phyloP scores from a whole-genome alignment of 305 asterid species.

The Fraxinus angustifolia region DNA sequence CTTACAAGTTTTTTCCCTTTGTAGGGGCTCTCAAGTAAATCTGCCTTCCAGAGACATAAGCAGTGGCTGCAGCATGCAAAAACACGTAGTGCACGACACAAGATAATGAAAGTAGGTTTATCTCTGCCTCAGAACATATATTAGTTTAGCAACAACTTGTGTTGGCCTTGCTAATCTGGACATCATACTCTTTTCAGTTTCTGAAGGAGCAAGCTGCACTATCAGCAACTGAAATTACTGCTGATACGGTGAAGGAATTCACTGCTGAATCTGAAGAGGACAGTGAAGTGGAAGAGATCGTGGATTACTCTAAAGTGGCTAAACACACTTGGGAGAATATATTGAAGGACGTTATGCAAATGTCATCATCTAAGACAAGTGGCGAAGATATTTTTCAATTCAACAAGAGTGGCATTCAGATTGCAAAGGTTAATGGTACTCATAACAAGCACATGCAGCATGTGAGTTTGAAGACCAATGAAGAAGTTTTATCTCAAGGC shows the following conservation, averaged over 20 bases:
- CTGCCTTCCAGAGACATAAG: slow-evolving; percentile 89
- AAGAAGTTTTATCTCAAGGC: slow-evolving; percentile 76
- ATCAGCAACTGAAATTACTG: slow-evolving; percentile 78
- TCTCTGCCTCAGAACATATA: slow-evolving; percentile 5
- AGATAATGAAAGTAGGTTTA: slow-evolving; percentile 80
- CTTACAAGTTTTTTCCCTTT: neutral
- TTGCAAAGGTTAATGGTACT: slow-evolving; percentile 70
- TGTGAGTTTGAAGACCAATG: slow-evolving; percentile 56
- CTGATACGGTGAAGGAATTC: slow-evolving; percentile 71
- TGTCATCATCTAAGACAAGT: slow-evolving; percentile 46
- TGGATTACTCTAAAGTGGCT: slow-evolving; percentile 44
- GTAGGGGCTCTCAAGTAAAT: slow-evolving; percentile 87
- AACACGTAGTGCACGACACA: slow-evolving; percentile 93
- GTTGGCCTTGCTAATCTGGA: slow-evolving; percentile 15
- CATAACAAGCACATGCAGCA: slow-evolving; percentile 76
- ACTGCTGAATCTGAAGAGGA: slow-evolving; percentile 55
- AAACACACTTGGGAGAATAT: slow-evolving; percentile 63
- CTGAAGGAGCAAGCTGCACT: slow-evolving; percentile 87
- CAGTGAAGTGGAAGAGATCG: slow-evolving; percentile 49
- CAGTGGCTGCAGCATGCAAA: slow-evolving; percentile 96
- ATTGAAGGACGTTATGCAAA: slow-evolving; percentile 53
- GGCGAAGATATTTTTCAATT: slow-evolving; percentile 48
- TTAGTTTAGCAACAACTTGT: neutral
- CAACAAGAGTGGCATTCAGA: slow-evolving; percentile 38
- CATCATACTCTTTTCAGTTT: slow-evolving; percentile 49